A percentile compares a stretch with the other conserved stretches of the same genome.
These are phyloP conservation scores for Penicillium mononematosum DNA, from an alignment of 495 filamentous ascomycete genomes.

Conservation along the genomic window DNA sequence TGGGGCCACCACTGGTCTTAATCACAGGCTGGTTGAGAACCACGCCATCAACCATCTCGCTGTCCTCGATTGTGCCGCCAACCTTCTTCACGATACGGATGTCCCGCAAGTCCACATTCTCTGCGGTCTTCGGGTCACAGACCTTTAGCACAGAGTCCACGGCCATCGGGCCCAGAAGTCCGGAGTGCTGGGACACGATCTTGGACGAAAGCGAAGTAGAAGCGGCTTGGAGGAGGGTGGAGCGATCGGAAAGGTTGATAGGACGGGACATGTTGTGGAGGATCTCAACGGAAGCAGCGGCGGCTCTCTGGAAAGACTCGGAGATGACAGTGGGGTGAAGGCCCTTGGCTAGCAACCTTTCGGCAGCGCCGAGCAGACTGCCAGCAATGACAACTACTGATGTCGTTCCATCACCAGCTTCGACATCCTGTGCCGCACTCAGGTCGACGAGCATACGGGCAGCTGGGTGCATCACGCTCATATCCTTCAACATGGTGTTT, in stretches of 20 bases:
- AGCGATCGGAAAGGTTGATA: constrained; percentile 82
- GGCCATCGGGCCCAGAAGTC: constrained; percentile 89
- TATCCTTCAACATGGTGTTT: constrained; percentile 97
- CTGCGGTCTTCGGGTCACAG: constrained; percentile 90
- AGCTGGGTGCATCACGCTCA: constrained; percentile 98
- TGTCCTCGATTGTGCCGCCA: constrained; percentile 96
- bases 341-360: constrained; percentile 83
- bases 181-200: constrained; percentile 95
- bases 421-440: constrained; percentile 94
- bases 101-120: constrained; percentile 94
- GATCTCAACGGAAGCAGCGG: constrained; percentile 79
- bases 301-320: constrained; percentile 94
- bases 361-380: constrained; percentile 88
- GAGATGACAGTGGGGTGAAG: constrained; percentile 98
- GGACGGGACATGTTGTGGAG: constrained; percentile 95
- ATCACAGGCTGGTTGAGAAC: constrained; percentile 90
- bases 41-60: constrained; percentile 92
- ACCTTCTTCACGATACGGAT: constrained; percentile 97
- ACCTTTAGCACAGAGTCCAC: constrained; percentile 94
- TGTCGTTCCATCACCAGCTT: constrained; percentile 97
- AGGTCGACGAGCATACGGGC: constrained; percentile 99
- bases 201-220: constrained; percentile 98
- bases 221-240: constrained; percentile 90
- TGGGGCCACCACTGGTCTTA: constrained; percentile 88
- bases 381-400: constrained; percentile 98